A percentile compares a stretch with the other conserved stretches of the same genome.
phyloP scores from a whole-genome alignment of 2,329 filamentous ascomycete species.

The Aspergillus texensis region DNA sequence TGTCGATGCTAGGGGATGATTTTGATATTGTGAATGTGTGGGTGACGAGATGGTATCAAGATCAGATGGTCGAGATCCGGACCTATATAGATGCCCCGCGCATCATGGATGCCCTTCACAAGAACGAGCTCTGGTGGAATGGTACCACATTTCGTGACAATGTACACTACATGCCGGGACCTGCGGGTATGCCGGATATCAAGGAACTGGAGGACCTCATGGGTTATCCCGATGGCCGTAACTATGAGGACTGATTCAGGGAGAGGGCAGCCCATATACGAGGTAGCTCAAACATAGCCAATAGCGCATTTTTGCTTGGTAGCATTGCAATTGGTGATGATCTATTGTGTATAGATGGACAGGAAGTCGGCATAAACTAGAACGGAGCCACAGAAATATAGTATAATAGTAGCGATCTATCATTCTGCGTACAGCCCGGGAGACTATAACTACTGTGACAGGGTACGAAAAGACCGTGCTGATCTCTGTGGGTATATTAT shows the following conservation, averaged over 20 bases:
- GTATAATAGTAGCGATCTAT: no score
- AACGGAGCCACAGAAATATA: no score
- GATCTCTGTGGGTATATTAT: no score
- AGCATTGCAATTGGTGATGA: no score
- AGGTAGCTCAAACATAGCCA: neutral
- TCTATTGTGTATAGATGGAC: no score
- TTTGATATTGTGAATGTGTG: conserved; percentile 39
- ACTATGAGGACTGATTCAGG: conserved; percentile 21
- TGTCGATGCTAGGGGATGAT: conserved; percentile 21
- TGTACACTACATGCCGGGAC: conserved; percentile 34
- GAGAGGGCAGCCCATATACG: neutral
- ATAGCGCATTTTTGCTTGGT: neutral
- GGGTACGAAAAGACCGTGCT: no score
- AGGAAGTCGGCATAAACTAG: no score
- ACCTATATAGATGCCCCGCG: conserved; percentile 34
- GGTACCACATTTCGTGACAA: conserved; percentile 31
- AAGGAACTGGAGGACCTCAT: conserved; percentile 28
- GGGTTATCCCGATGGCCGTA: conserved; percentile 32
- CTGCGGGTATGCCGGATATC: conserved; percentile 36
- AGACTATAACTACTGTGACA: no score
- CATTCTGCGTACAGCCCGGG: no score
- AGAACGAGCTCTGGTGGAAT: conserved; percentile 40
- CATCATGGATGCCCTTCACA: conserved; percentile 32
- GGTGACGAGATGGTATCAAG: conserved; percentile 35
- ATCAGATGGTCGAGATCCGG: conserved; percentile 38